phyloP scores from a whole-genome alignment of 106 monocot genomes.

The Hemerocallis citrina region DNA sequence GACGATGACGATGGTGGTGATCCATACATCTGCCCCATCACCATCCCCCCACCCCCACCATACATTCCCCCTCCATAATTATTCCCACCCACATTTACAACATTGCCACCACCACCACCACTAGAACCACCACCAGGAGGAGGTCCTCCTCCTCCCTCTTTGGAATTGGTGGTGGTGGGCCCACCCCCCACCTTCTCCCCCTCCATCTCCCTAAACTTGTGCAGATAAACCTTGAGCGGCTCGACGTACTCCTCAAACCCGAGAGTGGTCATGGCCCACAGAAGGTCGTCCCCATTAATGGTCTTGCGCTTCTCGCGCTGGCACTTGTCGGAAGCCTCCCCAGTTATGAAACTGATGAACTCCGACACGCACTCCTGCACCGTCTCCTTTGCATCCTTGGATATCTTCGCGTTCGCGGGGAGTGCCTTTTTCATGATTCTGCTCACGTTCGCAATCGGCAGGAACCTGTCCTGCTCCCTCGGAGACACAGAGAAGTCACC shows the following conservation, averaged over 20 bases:
- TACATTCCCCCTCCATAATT: slow-evolving; percentile 15
- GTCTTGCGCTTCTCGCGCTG: slow-evolving; percentile 56
- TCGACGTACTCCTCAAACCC: slow-evolving; percentile 33
- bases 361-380: slow-evolving; percentile 16
- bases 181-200: slow-evolving; percentile 30
- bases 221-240: slow-evolving; percentile 30
- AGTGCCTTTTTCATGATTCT: slow-evolving; percentile 69
- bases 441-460: slow-evolving; percentile 74
- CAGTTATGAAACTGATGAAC: slow-evolving; percentile 18
- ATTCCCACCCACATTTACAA: not conserved
- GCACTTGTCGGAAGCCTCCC: slow-evolving; percentile 62
- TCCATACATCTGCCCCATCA: slow-evolving; percentile 9
- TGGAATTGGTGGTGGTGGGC: not conserved
- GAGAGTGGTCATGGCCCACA: slow-evolving; percentile 43
- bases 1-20: no score
- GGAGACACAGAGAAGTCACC: slow-evolving; percentile 23
- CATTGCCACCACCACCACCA: not conserved
- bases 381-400: slow-evolving; percentile 13
- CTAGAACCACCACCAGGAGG: no score
- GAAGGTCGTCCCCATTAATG: slow-evolving; percentile 39
- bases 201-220: slow-evolving; percentile 31
- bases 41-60: not conserved
- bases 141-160: not conserved
- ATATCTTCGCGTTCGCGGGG: slow-evolving; percentile 16
- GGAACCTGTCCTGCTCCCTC: slow-evolving; percentile 58